Conservation (phyloP, 2,329 filamentous ascomycete genomes). For the Periconia digitata region DNA sequence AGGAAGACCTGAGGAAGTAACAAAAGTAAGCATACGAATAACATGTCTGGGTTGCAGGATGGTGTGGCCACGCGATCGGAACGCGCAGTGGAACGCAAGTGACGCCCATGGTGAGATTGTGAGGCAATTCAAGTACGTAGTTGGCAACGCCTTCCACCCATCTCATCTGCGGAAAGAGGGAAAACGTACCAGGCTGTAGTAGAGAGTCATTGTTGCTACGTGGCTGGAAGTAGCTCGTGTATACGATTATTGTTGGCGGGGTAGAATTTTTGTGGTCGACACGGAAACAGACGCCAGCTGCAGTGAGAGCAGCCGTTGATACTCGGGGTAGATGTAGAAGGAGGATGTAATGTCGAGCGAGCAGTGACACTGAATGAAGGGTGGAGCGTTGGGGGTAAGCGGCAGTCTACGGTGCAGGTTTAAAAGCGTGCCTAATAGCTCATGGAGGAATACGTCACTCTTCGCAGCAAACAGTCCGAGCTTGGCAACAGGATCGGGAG, state of each 20-base stretch:
- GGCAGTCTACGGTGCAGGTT: conserved; percentile 2
- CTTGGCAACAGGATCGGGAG: conserved; percentile 6
- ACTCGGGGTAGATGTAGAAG: conserved; percentile 20
- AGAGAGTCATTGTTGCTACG: conserved; percentile 64
- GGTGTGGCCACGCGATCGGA: background rate
- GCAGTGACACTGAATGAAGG: background rate
- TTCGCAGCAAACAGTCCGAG: conserved; percentile 13
- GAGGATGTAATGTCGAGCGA: background rate
- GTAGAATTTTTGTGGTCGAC: conserved; percentile 11
- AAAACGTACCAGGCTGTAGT: conserved; percentile 65
- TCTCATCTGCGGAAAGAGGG: background rate
- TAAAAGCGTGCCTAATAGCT: conserved; percentile 26
- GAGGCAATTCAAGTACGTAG: too few relatives aligned
- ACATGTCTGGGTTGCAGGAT: conserved; percentile 4
- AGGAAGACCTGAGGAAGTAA: conserved; percentile 68
- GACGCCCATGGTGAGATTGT: too few relatives aligned
- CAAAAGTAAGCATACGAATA: conserved; percentile 28
- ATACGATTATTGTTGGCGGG: conserved; percentile 25
- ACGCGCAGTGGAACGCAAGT: background rate
- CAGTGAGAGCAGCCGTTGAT: conserved; percentile 3
- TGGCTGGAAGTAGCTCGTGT: conserved; percentile 21
- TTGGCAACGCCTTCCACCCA: conserved; percentile 1
- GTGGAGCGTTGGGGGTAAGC: background rate
- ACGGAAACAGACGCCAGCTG: background rate
- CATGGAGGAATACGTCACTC: conserved; percentile 36